Evolutionary conservation across 257 asterid genomes (phyloP).

Genomic region (Fraxinus excelsior): DNA sequence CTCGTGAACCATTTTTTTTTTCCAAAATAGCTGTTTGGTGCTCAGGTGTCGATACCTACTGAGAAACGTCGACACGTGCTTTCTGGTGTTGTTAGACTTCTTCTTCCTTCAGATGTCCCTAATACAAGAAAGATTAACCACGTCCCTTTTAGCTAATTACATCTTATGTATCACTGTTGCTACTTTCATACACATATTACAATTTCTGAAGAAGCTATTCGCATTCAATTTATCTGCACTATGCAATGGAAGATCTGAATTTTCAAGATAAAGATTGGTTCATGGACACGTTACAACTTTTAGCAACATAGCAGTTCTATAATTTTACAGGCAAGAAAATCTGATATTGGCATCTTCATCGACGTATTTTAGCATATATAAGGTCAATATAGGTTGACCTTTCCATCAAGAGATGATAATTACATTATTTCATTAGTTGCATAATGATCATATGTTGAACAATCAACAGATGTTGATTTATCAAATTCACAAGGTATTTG

Average conservation of each 20-base stretch:
- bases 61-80: too few relatives aligned
- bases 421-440: neutral
- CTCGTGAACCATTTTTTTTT: too few relatives aligned
- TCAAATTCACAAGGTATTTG: slow-evolving; percentile 13
- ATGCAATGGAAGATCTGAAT: neutral
- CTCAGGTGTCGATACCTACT: too few relatives aligned
- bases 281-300: neutral
- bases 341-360: too few relatives aligned
- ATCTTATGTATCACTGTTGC: too few relatives aligned
- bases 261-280: neutral
- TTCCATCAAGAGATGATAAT: neutral
- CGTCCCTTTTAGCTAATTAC: too few relatives aligned
- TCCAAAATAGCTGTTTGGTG: too few relatives aligned
- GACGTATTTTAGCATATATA: too few relatives aligned
- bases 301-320: neutral
- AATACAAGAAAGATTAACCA: too few relatives aligned
- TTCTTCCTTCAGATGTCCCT: too few relatives aligned
- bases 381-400: neutral
- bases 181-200: neutral
- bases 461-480: slow-evolving; percentile 18
- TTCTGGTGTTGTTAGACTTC: too few relatives aligned
- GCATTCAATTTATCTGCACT: neutral
- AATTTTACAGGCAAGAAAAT: neutral
- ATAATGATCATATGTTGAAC: neutral
- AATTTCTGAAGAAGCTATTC: neutral